Conservation (phyloP, 1,284 basidiomycete genomes). For the Trichosporon sp. region DNA sequence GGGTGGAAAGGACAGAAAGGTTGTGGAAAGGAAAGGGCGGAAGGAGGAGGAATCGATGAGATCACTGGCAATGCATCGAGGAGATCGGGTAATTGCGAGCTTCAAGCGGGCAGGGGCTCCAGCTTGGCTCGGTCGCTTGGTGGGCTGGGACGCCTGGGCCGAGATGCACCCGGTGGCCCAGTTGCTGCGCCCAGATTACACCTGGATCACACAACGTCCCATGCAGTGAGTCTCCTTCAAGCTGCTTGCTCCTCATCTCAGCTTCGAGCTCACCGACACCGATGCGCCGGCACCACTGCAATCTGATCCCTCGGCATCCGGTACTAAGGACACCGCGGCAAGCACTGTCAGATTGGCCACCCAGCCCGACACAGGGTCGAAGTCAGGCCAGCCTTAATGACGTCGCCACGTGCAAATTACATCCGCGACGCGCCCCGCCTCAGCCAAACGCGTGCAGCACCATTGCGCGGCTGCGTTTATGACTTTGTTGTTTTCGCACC, state of each 20-base stretch:
- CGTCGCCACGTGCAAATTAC: conserved; percentile 12
- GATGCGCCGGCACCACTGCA: not conserved
- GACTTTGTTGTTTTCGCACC: conserved; percentile 19
- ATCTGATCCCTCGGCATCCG: not conserved
- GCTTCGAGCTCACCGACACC: not conserved
- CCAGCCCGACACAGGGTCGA: not conserved
- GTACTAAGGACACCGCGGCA: not conserved
- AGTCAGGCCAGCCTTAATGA: not conserved
- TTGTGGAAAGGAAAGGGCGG: not conserved
- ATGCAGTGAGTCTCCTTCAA: not conserved
- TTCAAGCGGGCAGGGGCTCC: not conserved
- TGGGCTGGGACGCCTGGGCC: not conserved
- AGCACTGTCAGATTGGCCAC: not conserved
- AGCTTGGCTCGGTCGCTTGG: not conserved
- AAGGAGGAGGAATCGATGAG: not conserved
- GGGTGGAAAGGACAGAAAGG: not conserved
- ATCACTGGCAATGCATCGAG: not conserved
- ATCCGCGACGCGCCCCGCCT: not conserved
- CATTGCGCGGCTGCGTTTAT: conserved; percentile 7
- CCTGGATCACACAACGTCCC: not conserved
- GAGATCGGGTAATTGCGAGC: conserved; percentile 6
- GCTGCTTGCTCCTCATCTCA: not conserved
- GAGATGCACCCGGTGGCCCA: not conserved
- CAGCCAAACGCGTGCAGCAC: not conserved
- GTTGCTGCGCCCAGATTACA: not conserved